Conservation (phyloP, 441 rosid genomes). For the Pelargonium myrrhifolium region DNA sequence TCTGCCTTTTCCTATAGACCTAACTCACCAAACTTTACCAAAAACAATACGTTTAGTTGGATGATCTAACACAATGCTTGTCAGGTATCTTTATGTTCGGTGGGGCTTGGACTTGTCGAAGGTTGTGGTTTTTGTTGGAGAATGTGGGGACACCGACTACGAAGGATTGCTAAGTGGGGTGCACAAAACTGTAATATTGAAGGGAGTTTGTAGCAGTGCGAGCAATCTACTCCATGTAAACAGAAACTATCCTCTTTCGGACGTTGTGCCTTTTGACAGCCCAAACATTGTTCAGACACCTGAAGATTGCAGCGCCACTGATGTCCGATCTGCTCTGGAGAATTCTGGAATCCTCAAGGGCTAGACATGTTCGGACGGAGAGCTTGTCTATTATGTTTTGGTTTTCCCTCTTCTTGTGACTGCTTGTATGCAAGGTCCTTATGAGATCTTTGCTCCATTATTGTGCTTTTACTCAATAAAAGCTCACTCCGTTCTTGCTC, state of each 20-base stretch:
- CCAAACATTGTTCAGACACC: conserved; percentile 49
- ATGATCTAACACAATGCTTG: conserved; percentile 14
- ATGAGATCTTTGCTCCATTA: too few relatives aligned
- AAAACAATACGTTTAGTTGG: background rate
- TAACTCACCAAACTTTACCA: background rate
- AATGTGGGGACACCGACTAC: conserved; percentile 84
- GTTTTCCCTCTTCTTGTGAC: too few relatives aligned
- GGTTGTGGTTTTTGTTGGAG: conserved; percentile 77
- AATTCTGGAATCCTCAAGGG: conserved; percentile 45
- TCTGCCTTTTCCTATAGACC: too few relatives aligned
- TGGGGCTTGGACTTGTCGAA: conserved; percentile 79
- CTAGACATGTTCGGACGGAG: conserved; percentile 17
- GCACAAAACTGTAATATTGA: conserved; percentile 63
- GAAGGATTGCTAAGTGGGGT: conserved; percentile 81
- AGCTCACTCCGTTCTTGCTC: too few relatives aligned
- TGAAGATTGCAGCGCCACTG: conserved; percentile 30
- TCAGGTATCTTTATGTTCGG: conserved; percentile 70
- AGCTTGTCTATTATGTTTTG: too few relatives aligned
- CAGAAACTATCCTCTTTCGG: conserved; percentile 75
- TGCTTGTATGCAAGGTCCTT: too few relatives aligned
- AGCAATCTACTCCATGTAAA: conserved; percentile 48
- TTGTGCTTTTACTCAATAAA: too few relatives aligned
- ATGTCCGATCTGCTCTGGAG: conserved; percentile 50
- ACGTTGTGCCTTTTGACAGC: conserved; percentile 67
- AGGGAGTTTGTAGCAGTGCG: conserved; percentile 46